Percentiles rank a stretch among this genome's conserved stretches.
phyloP scores from a whole-genome alignment of 306 rosid species.

The Vigna radiata region DNA sequence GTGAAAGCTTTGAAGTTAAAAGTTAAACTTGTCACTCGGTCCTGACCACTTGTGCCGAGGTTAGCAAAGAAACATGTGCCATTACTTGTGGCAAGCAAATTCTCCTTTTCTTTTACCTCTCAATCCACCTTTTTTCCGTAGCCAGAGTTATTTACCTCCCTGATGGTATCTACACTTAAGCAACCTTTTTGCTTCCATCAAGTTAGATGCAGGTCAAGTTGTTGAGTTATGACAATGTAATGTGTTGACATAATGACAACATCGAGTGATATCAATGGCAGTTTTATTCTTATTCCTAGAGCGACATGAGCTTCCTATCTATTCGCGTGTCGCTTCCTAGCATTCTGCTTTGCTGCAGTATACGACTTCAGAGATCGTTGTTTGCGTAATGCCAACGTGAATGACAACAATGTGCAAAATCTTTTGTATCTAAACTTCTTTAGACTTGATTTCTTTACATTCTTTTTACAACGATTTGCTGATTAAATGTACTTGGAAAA shows the following conservation, averaged over 20 bases:
- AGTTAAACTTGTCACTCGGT: constrained; percentile 40
- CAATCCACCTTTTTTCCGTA: constrained; percentile 17
- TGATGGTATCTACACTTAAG: neutral
- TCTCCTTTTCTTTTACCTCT: constrained; percentile 32
- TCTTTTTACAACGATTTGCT: neutral
- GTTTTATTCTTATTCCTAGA: neutral
- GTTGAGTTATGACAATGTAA: constrained; percentile 29
- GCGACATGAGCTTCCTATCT: neutral
- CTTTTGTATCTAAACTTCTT: neutral
- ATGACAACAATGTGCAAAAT: neutral
- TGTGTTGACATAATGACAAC: constrained; percentile 21
- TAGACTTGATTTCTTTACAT: neutral
- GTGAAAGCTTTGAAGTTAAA: constrained; percentile 45
- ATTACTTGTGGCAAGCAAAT: constrained; percentile 56
- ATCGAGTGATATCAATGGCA: neutral
- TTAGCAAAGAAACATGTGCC: constrained; percentile 56
- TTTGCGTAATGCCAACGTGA: neutral
- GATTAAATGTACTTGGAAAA: neutral
- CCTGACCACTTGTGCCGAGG: constrained; percentile 53
- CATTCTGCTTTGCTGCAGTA: neutral
- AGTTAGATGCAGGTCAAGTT: constrained; percentile 15
- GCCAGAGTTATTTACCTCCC: constrained; percentile 2
- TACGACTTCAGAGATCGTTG: neutral
- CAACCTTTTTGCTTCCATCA: constrained; percentile 4
- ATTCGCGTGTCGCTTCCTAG: neutral